Conservation (phyloP, 768 basidiomycete genomes). For the Boletus coccyginus region DNA sequence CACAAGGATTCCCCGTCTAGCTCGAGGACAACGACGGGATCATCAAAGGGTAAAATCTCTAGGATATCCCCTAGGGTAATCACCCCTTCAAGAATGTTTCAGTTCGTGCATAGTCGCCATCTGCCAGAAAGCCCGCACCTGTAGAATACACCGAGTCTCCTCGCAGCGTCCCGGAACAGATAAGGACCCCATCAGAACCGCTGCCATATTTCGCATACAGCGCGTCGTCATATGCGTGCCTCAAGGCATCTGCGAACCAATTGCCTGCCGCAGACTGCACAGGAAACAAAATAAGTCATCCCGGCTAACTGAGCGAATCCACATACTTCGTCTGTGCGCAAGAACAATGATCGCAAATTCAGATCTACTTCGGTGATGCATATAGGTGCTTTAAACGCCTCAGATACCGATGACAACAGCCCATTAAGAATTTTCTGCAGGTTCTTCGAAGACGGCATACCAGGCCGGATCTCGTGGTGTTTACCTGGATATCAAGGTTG, state of each 20-base stretch:
- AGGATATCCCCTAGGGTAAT: conserved; percentile 83
- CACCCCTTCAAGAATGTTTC: conserved; percentile 42
- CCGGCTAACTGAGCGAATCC: neutral
- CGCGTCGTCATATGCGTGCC: conserved; percentile 78
- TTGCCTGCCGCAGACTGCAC: conserved; percentile 64
- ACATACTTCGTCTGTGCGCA: conserved; percentile 68
- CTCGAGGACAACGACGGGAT: conserved; percentile 77
- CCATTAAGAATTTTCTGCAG: conserved; percentile 59
- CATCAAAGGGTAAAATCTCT: conserved; percentile 86
- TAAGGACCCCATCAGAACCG: conserved; percentile 76
- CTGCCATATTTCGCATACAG: conserved; percentile 53
- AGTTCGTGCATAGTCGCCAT: neutral
- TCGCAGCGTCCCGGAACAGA: conserved; percentile 82
- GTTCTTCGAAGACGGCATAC: conserved; percentile 49
- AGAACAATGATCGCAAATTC: conserved; percentile 70
- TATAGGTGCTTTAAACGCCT: conserved; percentile 68
- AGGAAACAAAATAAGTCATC: neutral
- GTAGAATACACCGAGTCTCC: conserved; percentile 85
- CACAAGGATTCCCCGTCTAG: conserved; percentile 75
- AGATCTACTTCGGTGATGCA: conserved; percentile 67
- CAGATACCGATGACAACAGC: conserved; percentile 64
- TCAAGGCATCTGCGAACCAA: conserved; percentile 81
- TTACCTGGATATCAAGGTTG: conserved; percentile 44
- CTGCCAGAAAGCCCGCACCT: conserved; percentile 39
- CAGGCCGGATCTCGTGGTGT: conserved; percentile 58